phyloP scores from a whole-genome alignment of 306 rosid genomes.

The Cucumis melo region DNA sequence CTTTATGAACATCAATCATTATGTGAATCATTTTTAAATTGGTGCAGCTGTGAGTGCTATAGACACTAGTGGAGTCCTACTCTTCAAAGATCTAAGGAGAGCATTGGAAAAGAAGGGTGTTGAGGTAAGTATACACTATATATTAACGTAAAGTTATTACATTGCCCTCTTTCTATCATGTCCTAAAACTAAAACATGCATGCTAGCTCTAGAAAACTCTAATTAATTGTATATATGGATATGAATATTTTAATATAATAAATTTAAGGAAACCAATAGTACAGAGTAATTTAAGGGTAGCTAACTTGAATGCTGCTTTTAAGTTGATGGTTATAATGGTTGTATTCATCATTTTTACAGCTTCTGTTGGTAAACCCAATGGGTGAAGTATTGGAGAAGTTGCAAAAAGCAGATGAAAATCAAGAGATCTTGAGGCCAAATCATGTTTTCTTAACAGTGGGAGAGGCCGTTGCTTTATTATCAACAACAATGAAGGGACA shows the following conservation, averaged over 20 bases:
- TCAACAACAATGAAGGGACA: conserved; percentile 31
- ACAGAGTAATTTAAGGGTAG: no score
- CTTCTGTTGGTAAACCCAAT: conserved; percentile 82
- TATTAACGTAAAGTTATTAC: no score
- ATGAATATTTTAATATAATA: no score
- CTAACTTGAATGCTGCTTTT: background rate
- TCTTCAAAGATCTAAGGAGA: conserved; percentile 46
- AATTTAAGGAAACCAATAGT: no score
- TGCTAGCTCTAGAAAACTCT: no score
- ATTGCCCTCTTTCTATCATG: background rate
- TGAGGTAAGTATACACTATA: conserved; percentile 28
- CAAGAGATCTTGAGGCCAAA: conserved; percentile 26
- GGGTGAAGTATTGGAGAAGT: conserved; percentile 66
- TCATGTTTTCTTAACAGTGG: conserved; percentile 54
- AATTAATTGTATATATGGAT: no score
- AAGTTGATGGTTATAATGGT: background rate
- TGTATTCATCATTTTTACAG: conserved; percentile 18
- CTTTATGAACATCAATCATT: no score
- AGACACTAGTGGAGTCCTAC: conserved; percentile 81
- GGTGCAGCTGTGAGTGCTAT: conserved; percentile 68
- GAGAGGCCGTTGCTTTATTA: conserved; percentile 57
- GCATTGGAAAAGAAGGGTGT: conserved; percentile 36
- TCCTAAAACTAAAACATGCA: background rate
- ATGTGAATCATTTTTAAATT: no score
- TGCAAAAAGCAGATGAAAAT: conserved; percentile 37